phyloP scores from a whole-genome alignment of 176 grass and related monocot genomes.

The Eragrostis nindensis region DNA sequence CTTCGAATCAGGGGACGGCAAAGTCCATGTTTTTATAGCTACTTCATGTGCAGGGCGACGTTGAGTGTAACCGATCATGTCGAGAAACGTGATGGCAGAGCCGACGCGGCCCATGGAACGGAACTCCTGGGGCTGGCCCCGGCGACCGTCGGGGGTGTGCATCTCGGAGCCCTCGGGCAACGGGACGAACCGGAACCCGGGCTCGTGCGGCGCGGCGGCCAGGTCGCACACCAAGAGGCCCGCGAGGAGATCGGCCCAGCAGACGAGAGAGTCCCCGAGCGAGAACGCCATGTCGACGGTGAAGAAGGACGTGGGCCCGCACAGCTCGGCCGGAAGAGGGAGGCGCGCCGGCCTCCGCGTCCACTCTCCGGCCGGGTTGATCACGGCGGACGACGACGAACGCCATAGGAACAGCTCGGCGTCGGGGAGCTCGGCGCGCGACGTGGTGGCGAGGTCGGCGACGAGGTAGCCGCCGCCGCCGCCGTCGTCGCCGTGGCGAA shows the following conservation, averaged over 20 bases:
- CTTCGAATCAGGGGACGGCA: not conserved
- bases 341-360: too few relatives aligned
- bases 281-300: not conserved
- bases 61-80: not conserved
- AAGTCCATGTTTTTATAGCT: not conserved
- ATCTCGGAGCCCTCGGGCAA: not conserved
- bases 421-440: too few relatives aligned
- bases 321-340: too few relatives aligned
- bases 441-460: too few relatives aligned
- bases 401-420: too few relatives aligned
- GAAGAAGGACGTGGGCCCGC: too few relatives aligned
- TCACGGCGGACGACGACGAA: too few relatives aligned
- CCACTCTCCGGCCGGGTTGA: too few relatives aligned
- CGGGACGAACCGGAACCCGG: not conserved
- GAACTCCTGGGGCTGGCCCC: not conserved
- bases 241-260: not conserved
- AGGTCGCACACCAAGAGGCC: conserved; percentile 3
- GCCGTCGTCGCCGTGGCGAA: too few relatives aligned
- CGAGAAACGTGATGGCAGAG: conserved; percentile 1
- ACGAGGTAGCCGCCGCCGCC: too few relatives aligned
- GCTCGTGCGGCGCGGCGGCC: not conserved
- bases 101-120: not conserved
- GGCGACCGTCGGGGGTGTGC: not conserved
- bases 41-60: not conserved
- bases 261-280: not conserved